Evolutionary conservation across 331 rosid species (phyloP), one percentile per base, ranked within the genome.

Genomic region (Acacia pycnantha): DNA sequence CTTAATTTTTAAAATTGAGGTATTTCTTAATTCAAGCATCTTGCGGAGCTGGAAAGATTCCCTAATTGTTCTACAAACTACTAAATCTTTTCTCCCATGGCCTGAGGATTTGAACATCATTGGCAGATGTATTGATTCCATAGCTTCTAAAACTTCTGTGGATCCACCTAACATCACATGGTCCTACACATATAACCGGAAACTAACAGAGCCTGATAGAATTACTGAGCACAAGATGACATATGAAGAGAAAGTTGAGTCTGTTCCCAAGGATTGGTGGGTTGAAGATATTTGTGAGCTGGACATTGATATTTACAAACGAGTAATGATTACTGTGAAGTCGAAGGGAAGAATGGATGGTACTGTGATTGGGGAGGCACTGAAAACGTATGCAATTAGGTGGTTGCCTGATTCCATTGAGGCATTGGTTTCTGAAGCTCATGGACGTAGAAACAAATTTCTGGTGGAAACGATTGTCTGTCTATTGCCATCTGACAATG

Each of bases 331-430:
- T 73, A 80, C 92, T 11, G 90, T 94, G 78, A 96, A 91, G 83
- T 91, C 97, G 0, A 96, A 96, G 88, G 99, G 98, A 75, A 92
- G 99, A 87, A 96, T 96, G 98, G 97, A 96, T 41, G 90, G 98
- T 19, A 50, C 82, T 44, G 94, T 96, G 68, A 92, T 96, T 69
- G 99, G 95, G 11, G 99, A 96, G 90, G 99, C 99, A 19, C 86
- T 96, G 40, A 96, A 90, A 88, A 85, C 89, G 50, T 94, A 96
- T 78, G 97, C 94, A 6, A 76, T 92, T 41, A 87, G 94, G 86
- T 96, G 99, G 99, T 77, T 96, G 86, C 98, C 97, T 44, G 97
- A 92, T 86, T 88, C 97, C 77, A 91, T 96, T 48, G 97, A 92
- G 71, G 92, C 92, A 5, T 84, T 94, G 87, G 89, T 93, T 80